A percentile compares a stretch with the other conserved stretches of the same genome.
Evolutionary conservation across 1,139 yeast genomes (phyloP).

Genomic region (Pichia norvegensis): DNA sequence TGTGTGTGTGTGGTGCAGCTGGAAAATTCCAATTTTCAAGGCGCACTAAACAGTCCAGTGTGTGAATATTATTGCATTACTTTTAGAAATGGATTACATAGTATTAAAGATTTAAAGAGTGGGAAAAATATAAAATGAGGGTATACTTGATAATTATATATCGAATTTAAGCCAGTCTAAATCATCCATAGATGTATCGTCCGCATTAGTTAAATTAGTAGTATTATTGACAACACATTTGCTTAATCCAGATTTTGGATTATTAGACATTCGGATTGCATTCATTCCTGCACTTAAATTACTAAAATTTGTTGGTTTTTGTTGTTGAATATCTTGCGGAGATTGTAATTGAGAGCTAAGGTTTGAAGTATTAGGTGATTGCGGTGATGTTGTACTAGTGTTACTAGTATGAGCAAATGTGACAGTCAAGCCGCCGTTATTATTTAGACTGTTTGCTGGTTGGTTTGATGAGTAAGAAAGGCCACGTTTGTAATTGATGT

Average conservation of each 20-base stretch:
- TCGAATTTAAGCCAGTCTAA: conserved; percentile 30
- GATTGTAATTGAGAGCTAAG: neutral
- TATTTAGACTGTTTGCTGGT: conserved; percentile 3
- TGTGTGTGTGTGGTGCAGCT: too few species aligned
- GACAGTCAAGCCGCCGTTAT: neutral
- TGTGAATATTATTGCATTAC: too few species aligned
- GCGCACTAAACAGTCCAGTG: too few species aligned
- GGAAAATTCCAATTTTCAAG: too few species aligned
- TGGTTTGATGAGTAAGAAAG: conserved; percentile 8
- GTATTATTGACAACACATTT: conserved; percentile 10
- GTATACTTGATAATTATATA: conserved; percentile 13
- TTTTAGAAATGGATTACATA: too few species aligned
- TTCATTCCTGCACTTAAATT: conserved; percentile 19
- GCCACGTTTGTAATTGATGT: conserved; percentile 25
- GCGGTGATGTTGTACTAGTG: conserved; percentile 1
- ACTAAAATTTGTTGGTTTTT: conserved; percentile 16
- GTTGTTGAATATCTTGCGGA: neutral
- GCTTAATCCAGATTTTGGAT: conserved; percentile 14
- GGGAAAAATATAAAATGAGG: neutral
- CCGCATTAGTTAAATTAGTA: neutral
- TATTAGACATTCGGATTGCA: conserved; percentile 12
- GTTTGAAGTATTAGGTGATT: neutral
- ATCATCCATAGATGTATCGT: conserved; percentile 13
- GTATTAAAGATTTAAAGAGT: neutral
- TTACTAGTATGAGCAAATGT: neutral